Conservation (phyloP, 495 filamentous ascomycete genomes). For the Hypoxylon rickii region DNA sequence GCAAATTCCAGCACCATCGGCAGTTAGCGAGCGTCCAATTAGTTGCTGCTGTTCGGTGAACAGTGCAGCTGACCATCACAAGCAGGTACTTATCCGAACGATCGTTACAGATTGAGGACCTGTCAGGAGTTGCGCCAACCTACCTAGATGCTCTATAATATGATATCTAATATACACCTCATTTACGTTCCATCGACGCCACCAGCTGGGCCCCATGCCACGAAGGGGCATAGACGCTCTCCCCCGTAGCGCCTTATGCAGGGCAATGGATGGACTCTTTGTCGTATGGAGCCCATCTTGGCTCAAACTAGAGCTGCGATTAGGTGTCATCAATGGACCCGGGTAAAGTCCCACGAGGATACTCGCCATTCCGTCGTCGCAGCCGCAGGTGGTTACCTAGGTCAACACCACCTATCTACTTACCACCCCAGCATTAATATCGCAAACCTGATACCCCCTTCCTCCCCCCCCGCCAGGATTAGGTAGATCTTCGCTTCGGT, state of each 20-base stretch:
- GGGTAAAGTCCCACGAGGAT: conserved; percentile 24
- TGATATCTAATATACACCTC: no score
- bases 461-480: background rate
- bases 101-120: no score
- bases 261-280: background rate
- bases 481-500: conserved; percentile 18
- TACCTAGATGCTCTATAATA: no score
- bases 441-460: no score
- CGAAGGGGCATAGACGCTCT: conserved; percentile 1
- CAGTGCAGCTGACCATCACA: no score
- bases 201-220: background rate
- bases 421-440: no score
- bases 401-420: conserved; percentile 5
- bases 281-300: conserved; percentile 12
- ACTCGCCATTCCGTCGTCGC: conserved; percentile 19
- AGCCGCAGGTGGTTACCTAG: conserved; percentile 5
- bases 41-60: no score
- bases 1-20: background rate
- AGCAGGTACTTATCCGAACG: no score
- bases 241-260: conserved; percentile 16
- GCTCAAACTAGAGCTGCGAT: conserved; percentile 1
- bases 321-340: conserved; percentile 17
- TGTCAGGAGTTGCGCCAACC: no score
- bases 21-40: background rate
- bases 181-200: conserved; percentile 1